Base-by-base conservation (phyloP, 2,329 filamentous ascomycete species). In the Moelleriella libera region DNA sequence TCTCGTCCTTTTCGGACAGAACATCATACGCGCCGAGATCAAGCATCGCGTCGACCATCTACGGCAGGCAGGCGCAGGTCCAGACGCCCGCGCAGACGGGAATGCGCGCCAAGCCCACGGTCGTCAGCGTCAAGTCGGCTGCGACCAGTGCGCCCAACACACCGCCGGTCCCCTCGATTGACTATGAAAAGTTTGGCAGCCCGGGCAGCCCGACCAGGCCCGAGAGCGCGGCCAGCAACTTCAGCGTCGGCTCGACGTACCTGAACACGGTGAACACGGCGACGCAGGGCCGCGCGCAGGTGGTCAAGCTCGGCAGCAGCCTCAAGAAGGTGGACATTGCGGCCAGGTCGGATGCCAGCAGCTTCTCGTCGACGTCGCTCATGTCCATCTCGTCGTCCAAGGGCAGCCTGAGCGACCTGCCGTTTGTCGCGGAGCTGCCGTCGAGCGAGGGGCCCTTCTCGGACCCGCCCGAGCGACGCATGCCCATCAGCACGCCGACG, bases 11-110 rank as follows among this genome's bases (percentile, higher is more conserved):
- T 55, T 75, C 71, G 32, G 78, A 82, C 58, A 71, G 78, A 48
- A 79, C 76, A 0, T 83, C 79, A 1, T 78, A 73, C 50, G 78
- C 77, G 34, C 74, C 75, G 34, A 74, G 80, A 48, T 81, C 76
- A 45, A 89, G 85, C 59, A 85, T 97, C 53, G 89, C 88, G 4
- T 95, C 89, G 1, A 96, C 90, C 21, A 88, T 95, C 47, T 97
- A 96, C 61, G 85, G 88, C 54, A 90, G 89, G 68, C 88, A 94
- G 58, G 88, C 87, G 12, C 80, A 94, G 46, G 79, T 95, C 39
- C 55, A 88, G 73, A 60, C 85, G 71, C 83, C 89, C 1, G 88
- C 88, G 1, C 88, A 92, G 58, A 92, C 88, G 46, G 85, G 87
- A 49, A 85, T 90, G 60, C 80, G 88, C 51, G 85, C 85, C 53